Evolutionary conservation across 2,329 filamentous ascomycete genomes (phyloP).

Genomic region (Colletotrichum lindemuthianum): DNA sequence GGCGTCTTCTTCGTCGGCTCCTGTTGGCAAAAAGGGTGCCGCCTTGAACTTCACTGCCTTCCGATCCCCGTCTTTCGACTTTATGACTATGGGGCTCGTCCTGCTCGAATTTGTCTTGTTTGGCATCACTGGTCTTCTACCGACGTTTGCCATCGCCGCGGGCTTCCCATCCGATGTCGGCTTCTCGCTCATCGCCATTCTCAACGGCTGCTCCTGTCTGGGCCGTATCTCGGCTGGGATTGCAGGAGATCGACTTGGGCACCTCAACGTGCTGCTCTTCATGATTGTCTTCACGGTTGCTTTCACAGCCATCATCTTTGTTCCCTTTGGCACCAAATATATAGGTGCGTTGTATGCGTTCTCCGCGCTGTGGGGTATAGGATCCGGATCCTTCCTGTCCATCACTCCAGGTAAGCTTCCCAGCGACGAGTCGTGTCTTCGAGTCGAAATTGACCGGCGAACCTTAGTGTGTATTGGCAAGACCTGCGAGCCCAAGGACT

Average conservation of each 20-base stretch:
- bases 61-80: constrained; percentile 50
- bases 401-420: constrained; percentile 44
- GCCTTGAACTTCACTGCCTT: constrained; percentile 53
- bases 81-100: constrained; percentile 54
- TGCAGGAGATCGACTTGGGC: constrained; percentile 52
- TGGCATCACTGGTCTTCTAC: constrained; percentile 56
- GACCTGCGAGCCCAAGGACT: constrained; percentile 57
- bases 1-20: constrained; percentile 9
- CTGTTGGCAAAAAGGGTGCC: background rate
- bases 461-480: constrained; percentile 54
- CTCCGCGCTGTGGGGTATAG: constrained; percentile 58
- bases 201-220: constrained; percentile 54
- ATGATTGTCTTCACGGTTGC: constrained; percentile 49
- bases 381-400: constrained; percentile 57
- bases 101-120: constrained; percentile 60
- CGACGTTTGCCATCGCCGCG: constrained; percentile 53
- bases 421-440: rapidly evolving
- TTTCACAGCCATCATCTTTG: constrained; percentile 53
- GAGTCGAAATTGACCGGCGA: constrained; percentile 4
- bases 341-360: constrained; percentile 54
- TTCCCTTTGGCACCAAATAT: constrained; percentile 54
- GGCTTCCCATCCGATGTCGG: constrained; percentile 50
- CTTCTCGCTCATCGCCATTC: constrained; percentile 55
- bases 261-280: constrained; percentile 55
- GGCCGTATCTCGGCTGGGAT: constrained; percentile 56